Conservation (phyloP, 148 eudicot genomes). For the Oxyria digyna region DNA sequence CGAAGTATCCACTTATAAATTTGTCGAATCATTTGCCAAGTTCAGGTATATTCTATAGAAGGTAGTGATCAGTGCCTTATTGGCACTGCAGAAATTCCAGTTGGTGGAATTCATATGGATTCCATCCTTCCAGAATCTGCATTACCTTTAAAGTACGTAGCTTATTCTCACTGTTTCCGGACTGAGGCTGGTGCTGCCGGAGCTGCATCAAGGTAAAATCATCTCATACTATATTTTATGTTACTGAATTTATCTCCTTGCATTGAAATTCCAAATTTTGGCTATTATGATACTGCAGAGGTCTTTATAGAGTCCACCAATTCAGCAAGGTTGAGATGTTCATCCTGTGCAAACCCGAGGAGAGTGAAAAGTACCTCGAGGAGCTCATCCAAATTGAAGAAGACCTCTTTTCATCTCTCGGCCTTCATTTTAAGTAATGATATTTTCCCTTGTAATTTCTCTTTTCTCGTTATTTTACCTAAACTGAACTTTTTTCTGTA, state of each 20-base stretch:
- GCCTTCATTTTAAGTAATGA: slow-evolving; percentile 78
- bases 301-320: slow-evolving; percentile 89
- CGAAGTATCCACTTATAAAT: background rate
- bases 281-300: slow-evolving; percentile 33
- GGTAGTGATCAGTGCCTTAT: slow-evolving; percentile 86
- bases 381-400: slow-evolving; percentile 84
- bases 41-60: slow-evolving; percentile 72
- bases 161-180: slow-evolving; percentile 89
- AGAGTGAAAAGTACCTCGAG: slow-evolving; percentile 62
- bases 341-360: slow-evolving; percentile 72
- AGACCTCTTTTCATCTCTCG: slow-evolving; percentile 65
- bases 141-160: slow-evolving; percentile 74
- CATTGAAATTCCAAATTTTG: slow-evolving; percentile 1
- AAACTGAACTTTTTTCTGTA: background rate
- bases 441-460: background rate
- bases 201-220: slow-evolving; percentile 61
- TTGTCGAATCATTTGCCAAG: background rate
- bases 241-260: background rate
- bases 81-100: slow-evolving; percentile 86
- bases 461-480: background rate
- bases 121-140: slow-evolving; percentile 64
- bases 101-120: slow-evolving; percentile 89
- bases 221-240: background rate
- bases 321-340: slow-evolving; percentile 97
- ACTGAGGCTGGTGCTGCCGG: slow-evolving; percentile 99